phyloP scores from a whole-genome alignment of 176 grass and related monocot genomes.

The Paspalum vaginatum region DNA sequence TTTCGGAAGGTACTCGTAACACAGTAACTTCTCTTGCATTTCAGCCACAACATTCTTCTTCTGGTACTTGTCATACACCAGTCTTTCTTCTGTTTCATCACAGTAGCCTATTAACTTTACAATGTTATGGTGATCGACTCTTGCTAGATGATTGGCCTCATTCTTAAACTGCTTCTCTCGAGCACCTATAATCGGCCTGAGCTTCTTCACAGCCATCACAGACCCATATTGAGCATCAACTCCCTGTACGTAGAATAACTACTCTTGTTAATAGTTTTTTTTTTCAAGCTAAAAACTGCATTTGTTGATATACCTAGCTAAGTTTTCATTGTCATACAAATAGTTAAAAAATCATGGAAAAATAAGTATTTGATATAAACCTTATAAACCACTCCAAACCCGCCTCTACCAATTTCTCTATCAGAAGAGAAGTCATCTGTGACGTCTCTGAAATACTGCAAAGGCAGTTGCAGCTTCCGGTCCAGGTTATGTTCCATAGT shows the following conservation, averaged over 20 bases:
- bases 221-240: not conserved
- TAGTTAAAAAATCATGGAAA: not conserved
- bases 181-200: not conserved
- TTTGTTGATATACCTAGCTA: not conserved
- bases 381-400: slow-evolving; percentile 11
- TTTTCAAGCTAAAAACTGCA: not conserved
- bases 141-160: not conserved
- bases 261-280: not conserved
- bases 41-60: not conserved
- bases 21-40: not conserved
- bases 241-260: not conserved
- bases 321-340: not conserved
- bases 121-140: not conserved
- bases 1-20: not conserved
- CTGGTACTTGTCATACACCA: not conserved
- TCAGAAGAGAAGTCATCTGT: not conserved
- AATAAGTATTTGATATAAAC: not conserved
- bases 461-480: not conserved
- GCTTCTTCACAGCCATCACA: not conserved
- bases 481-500: no score
- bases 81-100: not conserved
- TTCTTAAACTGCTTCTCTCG: slow-evolving; percentile 4
- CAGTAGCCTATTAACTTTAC: not conserved
- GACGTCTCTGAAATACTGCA: not conserved
- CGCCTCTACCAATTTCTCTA: not conserved